Base-by-base conservation (phyloP, 768 basidiomycete genomes). In the Boletus subparvulus region DNA sequence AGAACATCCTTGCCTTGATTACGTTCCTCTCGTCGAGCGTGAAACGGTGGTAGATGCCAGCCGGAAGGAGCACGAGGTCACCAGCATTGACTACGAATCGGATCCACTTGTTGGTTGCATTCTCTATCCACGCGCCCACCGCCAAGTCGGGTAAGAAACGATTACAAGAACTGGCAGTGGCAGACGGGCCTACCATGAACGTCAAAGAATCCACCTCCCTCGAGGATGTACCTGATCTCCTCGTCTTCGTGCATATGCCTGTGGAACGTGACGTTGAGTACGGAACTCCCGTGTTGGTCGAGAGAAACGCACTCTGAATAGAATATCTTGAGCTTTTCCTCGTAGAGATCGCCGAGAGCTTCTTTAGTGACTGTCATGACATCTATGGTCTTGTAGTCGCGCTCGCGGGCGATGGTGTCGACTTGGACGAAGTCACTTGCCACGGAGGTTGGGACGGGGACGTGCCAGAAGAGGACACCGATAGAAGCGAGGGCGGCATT, bases 241-340 rank as follows among this genome's bases (percentile, higher is more conserved):
- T 98, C 94, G 64, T 97, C 94, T 71, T 97, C 93, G 64, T 97
- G 94, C 78, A 97, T 82, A 66, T 96, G 94, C 64, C 90, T 92
- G 62, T 30, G 0, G 12, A 28, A 26, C 51, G 19, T 8, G 1
- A 24, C 8, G 7, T 45, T 61, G 43, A 53, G 46, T 52, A 52
- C 4, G 8, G 19, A 24, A n/a, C 7, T 26, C 9, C 7, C 14
- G 32, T 12, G 32, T 16, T 21, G 8, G 10, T 16, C 2, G 3
- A 13, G 17, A 4, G 16, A 36, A 13, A 69, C 39, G 58, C 63
- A 92, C 90, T 94, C 92, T 54, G 88, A 78, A 64, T 90, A 95
- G 73, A 95, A 94, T 0, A 69, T 78, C 69, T 89, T 88, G 68
- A 95, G 81, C 73, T 90, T 94, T 28, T 78, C 69, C 63, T 96